phyloP scores from a whole-genome alignment of 352 stramenopile genomes.

The Nothophytophthora sp. region DNA sequence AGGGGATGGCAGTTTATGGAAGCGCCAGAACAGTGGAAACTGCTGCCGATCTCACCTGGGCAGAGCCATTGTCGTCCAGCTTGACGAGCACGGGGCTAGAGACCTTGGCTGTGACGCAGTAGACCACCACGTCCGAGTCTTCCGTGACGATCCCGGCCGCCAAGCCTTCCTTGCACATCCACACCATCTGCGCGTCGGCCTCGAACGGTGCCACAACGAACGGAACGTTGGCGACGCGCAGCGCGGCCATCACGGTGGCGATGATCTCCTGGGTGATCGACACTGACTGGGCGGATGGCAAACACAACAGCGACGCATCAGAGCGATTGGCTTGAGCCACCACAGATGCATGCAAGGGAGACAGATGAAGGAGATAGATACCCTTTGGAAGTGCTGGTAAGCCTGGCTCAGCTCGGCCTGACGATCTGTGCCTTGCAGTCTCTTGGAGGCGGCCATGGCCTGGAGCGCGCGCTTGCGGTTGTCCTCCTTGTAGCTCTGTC shows the following conservation, averaged over 20 bases:
- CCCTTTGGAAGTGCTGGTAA: conserved; percentile 59
- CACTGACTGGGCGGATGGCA: conserved; percentile 36
- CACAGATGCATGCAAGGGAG: neutral
- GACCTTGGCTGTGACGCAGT: conserved; percentile 59
- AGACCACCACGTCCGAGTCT: conserved; percentile 81
- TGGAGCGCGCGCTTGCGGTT: conserved; percentile 56
- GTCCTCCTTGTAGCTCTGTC: conserved; percentile 54
- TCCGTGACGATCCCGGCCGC: conserved; percentile 76
- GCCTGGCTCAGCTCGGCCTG: conserved; percentile 60
- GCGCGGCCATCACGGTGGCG: conserved; percentile 53
- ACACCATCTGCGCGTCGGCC: conserved; percentile 80
- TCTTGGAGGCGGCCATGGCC: conserved; percentile 48
- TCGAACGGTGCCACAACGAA: conserved; percentile 82
- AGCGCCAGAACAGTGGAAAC: no score
- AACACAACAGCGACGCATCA: neutral
- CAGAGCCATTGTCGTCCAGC: conserved; percentile 60
- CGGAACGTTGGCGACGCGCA: conserved; percentile 39
- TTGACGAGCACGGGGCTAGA: conserved; percentile 68
- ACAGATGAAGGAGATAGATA: conserved; percentile 2
- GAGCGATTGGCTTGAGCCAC: neutral
- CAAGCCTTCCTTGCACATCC: conserved; percentile 66
- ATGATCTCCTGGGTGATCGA: conserved; percentile 70
- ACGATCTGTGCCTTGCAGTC: conserved; percentile 43
- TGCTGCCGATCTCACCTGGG: conserved; percentile 49
- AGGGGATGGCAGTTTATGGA: no score